These are phyloP conservation scores for Chaetomiaceae sp. DNA, from an alignment of 2,329 filamentous ascomycete species.

Conservation along the genomic window DNA sequence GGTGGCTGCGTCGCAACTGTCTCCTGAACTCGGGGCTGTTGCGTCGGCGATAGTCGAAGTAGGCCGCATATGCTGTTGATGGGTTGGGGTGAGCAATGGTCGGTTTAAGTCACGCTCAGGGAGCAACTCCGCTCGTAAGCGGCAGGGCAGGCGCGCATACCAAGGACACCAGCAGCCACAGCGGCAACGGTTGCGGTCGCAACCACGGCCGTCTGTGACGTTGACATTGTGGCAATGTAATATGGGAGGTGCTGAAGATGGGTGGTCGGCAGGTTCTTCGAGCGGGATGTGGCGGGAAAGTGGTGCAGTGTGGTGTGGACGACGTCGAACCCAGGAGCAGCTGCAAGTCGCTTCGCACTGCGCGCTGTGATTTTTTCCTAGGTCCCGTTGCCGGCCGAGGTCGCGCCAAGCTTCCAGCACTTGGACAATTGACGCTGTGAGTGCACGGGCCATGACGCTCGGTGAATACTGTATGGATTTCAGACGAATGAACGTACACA, in stretches of 20 bases:
- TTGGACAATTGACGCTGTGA: too few species aligned
- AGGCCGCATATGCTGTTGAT: slow-evolving; percentile 54
- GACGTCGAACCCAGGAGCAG: too few species aligned
- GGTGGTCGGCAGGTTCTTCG: not conserved
- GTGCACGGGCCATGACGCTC: too few species aligned
- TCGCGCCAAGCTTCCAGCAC: too few species aligned
- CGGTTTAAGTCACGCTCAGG: too few species aligned
- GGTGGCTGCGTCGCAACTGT: slow-evolving; percentile 66
- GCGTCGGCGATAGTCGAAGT: slow-evolving; percentile 63
- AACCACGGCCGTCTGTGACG: slow-evolving; percentile 50
- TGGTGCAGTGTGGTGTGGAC: not conserved
- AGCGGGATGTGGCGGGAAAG: slow-evolving; percentile 25
- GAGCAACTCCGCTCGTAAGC: too few species aligned
- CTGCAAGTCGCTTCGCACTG: too few species aligned
- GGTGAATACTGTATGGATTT: too few species aligned
- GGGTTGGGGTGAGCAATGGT: slow-evolving; percentile 3
- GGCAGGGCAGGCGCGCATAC: slow-evolving; percentile 35
- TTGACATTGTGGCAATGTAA: slow-evolving; percentile 44
- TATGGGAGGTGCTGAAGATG: slow-evolving; percentile 36
- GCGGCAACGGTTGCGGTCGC: slow-evolving; percentile 58
- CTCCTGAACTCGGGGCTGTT: slow-evolving; percentile 60
- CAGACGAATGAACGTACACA: too few species aligned
- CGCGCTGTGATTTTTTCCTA: too few species aligned
- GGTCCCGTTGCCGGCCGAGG: too few species aligned
- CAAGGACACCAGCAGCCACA: slow-evolving; percentile 52